These are phyloP conservation scores for Penicillium cataractarum DNA, from an alignment of 495 filamentous ascomycete genomes.

Conservation along the genomic window DNA sequence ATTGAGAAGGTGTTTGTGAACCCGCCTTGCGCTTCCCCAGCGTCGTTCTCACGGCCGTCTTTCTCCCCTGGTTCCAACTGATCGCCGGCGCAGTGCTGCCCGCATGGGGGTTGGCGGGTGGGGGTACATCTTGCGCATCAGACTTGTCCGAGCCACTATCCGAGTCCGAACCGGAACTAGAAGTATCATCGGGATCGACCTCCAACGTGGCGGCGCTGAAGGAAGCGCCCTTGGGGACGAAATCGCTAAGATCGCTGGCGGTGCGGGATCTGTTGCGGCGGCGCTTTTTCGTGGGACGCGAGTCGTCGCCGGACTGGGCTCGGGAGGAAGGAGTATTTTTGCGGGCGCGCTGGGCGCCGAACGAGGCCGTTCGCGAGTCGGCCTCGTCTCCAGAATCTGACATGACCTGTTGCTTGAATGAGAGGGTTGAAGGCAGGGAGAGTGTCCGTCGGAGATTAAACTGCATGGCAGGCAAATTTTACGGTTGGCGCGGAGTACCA, in stretches of 20 bases:
- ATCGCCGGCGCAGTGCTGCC: constrained; percentile 36
- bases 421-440: neutral
- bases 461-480: constrained; percentile 24
- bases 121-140: constrained; percentile 5
- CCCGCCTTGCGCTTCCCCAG: constrained; percentile 31
- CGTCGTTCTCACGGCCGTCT: constrained; percentile 40
- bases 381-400: constrained; percentile 42
- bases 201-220: constrained; percentile 40
- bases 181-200: constrained; percentile 41
- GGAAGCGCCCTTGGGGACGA: constrained; percentile 43
- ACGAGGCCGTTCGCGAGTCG: constrained; percentile 48
- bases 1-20: constrained; percentile 4
- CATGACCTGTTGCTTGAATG: constrained; percentile 25
- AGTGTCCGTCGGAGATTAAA: neutral
- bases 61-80: constrained; percentile 48
- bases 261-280: constrained; percentile 31
- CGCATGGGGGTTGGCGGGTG: constrained; percentile 26
- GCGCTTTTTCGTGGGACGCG: constrained; percentile 36
- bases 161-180: constrained; percentile 34
- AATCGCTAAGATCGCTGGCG: constrained; percentile 35
- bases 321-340: constrained; percentile 22
- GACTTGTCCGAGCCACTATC: constrained; percentile 26
- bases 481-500: constrained; percentile 29
- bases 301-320: constrained; percentile 29
- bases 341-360: constrained; percentile 36